phyloP scores from a whole-genome alignment of 2,329 filamentous ascomycete genomes.

The Pseudogymnoascus sp. region DNA sequence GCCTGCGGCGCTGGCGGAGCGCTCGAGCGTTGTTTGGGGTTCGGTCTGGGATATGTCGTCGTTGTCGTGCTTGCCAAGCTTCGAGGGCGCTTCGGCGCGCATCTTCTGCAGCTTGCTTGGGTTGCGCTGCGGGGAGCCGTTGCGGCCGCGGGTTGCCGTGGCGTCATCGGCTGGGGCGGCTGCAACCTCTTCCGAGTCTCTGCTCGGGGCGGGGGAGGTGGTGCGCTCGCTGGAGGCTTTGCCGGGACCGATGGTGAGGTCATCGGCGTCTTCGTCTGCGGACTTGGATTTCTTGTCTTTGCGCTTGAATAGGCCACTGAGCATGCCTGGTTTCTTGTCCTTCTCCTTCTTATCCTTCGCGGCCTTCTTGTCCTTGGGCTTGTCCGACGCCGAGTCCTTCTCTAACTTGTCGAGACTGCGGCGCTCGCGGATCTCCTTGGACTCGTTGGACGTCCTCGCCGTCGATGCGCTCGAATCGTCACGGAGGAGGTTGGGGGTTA shows the following conservation, averaged over 20 bases:
- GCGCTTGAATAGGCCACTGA: conserved; percentile 49
- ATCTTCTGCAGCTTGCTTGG: conserved; percentile 66
- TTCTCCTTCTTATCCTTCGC: conserved; percentile 54
- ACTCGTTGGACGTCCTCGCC: conserved; percentile 34
- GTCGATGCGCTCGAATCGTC: conserved; percentile 54
- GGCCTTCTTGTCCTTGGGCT: conserved; percentile 65
- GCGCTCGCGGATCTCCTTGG: conserved; percentile 45
- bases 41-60: conserved; percentile 21
- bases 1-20: conserved; percentile 19
- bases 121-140: conserved; percentile 41
- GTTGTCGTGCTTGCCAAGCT: conserved; percentile 17
- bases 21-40: conserved; percentile 20
- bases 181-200: conserved; percentile 25
- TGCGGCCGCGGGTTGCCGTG: conserved; percentile 17
- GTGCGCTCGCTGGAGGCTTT: conserved; percentile 37
- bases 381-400: conserved; percentile 57
- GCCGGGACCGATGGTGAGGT: conserved; percentile 15
- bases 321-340: conserved; percentile 48
- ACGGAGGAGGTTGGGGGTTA: conserved; percentile 84
- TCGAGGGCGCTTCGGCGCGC: conserved; percentile 26
- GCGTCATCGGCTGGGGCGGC: conserved; percentile 19
- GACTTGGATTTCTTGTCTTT: conserved; percentile 37
- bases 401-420: conserved; percentile 71
- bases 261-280: conserved; percentile 44
- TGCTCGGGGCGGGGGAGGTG: conserved; percentile 24